Evolutionary conservation across 129 eudicot genomes (phyloP).

Genomic region (Chrysanthemum makinoi): DNA sequence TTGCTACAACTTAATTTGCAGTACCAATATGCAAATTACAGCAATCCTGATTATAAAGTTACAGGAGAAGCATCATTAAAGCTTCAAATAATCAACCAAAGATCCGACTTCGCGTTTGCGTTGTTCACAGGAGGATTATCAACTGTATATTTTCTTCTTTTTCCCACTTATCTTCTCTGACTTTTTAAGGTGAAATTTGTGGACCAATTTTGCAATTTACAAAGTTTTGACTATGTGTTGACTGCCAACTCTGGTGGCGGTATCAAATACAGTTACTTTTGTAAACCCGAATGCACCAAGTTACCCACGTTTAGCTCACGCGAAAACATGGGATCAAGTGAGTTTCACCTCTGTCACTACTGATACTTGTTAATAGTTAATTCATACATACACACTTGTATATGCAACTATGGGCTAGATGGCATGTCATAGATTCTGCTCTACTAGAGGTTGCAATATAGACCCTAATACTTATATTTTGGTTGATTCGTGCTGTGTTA

Average conservation of each 20-base stretch:
- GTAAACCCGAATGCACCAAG: conserved; percentile 88
- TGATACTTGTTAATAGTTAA: conserved; percentile 13
- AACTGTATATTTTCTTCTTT: conserved; percentile 39
- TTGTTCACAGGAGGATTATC: conserved; percentile 84
- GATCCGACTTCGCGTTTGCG: conserved; percentile 76
- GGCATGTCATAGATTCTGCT: neutral
- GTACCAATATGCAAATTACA: conserved; percentile 87
- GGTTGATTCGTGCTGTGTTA: too few relatives aligned
- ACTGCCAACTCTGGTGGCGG: conserved; percentile 86
- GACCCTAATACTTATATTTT: too few relatives aligned
- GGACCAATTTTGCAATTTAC: conserved; percentile 8
- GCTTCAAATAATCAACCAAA: conserved; percentile 87
- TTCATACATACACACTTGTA: conserved; percentile 3
- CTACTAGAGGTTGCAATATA: neutral
- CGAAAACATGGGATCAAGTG: conserved; percentile 90
- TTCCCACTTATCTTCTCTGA: neutral
- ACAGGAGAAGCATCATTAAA: conserved; percentile 70
- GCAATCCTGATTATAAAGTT: conserved; percentile 53
- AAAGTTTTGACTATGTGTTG: conserved; percentile 16
- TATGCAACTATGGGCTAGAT: conserved; percentile 8
- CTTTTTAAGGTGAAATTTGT: conserved; percentile 7
- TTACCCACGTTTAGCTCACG: conserved; percentile 96
- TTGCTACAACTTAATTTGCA: conserved; percentile 39
- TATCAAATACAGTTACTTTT: conserved; percentile 72
- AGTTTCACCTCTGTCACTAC: conserved; percentile 23